Conservation (phyloP, 1,284 basidiomycete genomes). For the Cryptococcus floricola region DNA sequence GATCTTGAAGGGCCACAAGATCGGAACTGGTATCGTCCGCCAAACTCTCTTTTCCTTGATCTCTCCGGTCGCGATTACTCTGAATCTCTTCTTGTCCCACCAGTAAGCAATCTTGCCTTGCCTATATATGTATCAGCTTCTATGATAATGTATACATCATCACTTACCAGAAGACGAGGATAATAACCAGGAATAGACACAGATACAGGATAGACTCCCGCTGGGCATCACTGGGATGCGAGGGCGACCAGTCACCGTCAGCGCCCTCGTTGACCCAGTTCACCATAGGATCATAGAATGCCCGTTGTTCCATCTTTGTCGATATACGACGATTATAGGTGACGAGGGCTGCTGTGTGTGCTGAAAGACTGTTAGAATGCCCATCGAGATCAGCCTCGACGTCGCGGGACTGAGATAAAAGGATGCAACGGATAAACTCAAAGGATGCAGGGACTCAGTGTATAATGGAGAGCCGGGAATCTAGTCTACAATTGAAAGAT, state of each 20-base stretch:
- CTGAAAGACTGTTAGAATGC: no score
- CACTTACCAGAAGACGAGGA: conserved; percentile 23
- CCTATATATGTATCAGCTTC: not conserved
- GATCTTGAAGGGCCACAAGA: conserved; percentile 31
- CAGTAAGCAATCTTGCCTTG: conserved; percentile 14
- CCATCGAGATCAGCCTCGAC: no score
- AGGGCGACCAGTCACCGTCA: conserved; percentile 11
- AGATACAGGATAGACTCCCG: conserved; percentile 20
- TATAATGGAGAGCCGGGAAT: no score
- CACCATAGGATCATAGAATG: conserved; percentile 4
- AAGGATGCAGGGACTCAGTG: no score
- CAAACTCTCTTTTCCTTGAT: conserved; percentile 3
- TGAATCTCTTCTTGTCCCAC: not conserved
- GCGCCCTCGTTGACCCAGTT: conserved; percentile 16
- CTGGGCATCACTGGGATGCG: conserved; percentile 25
- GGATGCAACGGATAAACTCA: no score
- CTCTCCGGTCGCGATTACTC: not conserved
- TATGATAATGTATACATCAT: not conserved
- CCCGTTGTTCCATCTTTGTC: conserved; percentile 1
- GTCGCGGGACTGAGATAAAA: no score
- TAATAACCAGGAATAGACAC: conserved; percentile 11
- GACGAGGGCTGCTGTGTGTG: no score
- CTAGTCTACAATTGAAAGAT: no score
- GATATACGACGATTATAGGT: no score
- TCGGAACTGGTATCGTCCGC: conserved; percentile 11